Conservation (phyloP, 805 yeast species). For the Saccharomycopsis javanensis region DNA sequence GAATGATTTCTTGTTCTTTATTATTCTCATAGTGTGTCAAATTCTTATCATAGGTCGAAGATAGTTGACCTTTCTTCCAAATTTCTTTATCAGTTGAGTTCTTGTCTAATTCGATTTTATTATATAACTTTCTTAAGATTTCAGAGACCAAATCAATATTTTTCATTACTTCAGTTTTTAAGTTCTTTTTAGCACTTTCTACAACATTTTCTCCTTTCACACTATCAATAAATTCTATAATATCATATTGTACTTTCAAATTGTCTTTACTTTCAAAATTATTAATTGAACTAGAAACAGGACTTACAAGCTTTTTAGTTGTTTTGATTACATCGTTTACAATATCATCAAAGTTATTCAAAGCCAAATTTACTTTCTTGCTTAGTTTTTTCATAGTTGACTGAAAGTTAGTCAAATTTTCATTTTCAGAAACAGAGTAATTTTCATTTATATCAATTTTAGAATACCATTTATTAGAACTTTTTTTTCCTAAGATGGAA, state of each 20-base stretch:
- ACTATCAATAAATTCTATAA: not conserved
- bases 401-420: not conserved
- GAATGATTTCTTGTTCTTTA: too few relatives aligned
- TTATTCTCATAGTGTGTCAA: not conserved
- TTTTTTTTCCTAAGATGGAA: not conserved
- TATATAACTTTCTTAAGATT: not conserved
- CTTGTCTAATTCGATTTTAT: not conserved
- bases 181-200: not conserved
- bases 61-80: not conserved
- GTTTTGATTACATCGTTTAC: not conserved
- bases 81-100: not conserved
- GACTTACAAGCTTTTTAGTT: not conserved
- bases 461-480: not conserved
- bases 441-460: slow-evolving; percentile 3
- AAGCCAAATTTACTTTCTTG: not conserved
- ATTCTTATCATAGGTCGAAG: not conserved
- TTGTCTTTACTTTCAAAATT: not conserved
- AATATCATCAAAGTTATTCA: slow-evolving; percentile 2
- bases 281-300: not conserved
- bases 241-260: not conserved
- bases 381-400: not conserved
- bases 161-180: not conserved
- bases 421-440: not conserved
- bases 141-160: not conserved
- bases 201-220: not conserved